phyloP scores from a whole-genome alignment of 768 basidiomycete species.

The Mycena floridula region DNA sequence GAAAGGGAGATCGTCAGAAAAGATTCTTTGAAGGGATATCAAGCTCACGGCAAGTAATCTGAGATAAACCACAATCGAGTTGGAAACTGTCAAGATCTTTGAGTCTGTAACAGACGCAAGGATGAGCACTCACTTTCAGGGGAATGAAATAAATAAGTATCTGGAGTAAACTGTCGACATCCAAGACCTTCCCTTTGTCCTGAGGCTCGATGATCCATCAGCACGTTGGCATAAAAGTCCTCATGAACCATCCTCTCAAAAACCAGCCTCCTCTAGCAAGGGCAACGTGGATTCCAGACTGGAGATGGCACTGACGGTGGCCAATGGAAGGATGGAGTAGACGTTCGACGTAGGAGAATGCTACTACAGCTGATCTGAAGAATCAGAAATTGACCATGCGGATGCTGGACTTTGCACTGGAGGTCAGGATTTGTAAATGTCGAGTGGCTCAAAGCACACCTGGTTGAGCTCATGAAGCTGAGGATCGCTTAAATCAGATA shows the following conservation, averaged over 20 bases:
- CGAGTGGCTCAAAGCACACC: no score
- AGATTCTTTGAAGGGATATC: background rate
- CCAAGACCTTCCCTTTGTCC: slow-evolving; percentile 26
- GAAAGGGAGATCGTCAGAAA: background rate
- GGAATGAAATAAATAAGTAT: slow-evolving; percentile 54
- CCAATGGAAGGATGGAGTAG: slow-evolving; percentile 43
- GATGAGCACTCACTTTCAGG: slow-evolving; percentile 38
- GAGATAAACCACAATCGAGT: slow-evolving; percentile 74
- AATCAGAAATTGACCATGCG: slow-evolving; percentile 11
- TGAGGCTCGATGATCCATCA: slow-evolving; percentile 32
- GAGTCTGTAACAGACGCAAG: background rate
- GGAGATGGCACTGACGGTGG: slow-evolving; percentile 44
- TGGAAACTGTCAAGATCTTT: slow-evolving; percentile 41
- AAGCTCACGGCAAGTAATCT: slow-evolving; percentile 61
- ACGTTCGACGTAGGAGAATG: slow-evolving; percentile 75
- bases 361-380: slow-evolving; percentile 56
- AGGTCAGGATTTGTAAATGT: slow-evolving; percentile 13
- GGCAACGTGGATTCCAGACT: slow-evolving; percentile 42
- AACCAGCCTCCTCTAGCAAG: slow-evolving; percentile 51
- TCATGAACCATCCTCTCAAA: slow-evolving; percentile 65
- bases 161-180: slow-evolving; percentile 32
- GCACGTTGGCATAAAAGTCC: slow-evolving; percentile 68
- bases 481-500: slow-evolving; percentile 22
- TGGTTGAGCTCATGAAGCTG: slow-evolving; percentile 37
- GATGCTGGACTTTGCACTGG: slow-evolving; percentile 1